Conservation (phyloP, 108 stramenopile genomes). For the Conticribra weissflogii region DNA sequence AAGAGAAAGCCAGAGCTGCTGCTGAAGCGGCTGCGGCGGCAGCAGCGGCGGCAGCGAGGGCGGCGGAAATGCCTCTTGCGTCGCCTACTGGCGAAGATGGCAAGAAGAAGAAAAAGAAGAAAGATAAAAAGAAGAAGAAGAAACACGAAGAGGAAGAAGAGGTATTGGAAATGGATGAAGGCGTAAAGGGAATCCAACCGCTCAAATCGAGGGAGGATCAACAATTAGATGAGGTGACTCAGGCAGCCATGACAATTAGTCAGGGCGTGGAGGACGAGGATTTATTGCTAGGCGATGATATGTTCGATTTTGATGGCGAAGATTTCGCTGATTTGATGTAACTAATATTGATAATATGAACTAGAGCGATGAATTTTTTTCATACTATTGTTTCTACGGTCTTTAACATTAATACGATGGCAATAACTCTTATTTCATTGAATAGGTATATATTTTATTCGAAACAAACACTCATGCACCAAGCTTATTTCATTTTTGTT, state of each 20-base stretch:
- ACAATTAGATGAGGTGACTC: slow-evolving; percentile 62
- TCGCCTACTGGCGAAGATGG: no score
- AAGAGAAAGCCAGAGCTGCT: slow-evolving; percentile 21
- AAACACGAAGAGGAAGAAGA: slow-evolving; percentile 41
- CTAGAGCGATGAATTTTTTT: no score
- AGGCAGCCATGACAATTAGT: slow-evolving; percentile 53
- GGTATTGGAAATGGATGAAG: slow-evolving; percentile 6
- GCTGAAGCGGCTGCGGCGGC: slow-evolving; percentile 25
- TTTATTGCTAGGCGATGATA: slow-evolving; percentile 52
- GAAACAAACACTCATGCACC: no score
- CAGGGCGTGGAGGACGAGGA: slow-evolving; percentile 58
- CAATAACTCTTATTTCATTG: no score
- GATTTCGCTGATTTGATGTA: slow-evolving; percentile 51
- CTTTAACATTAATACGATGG: no score
- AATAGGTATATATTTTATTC: no score
- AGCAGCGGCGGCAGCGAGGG: slow-evolving; percentile 13
- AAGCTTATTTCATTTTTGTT: no score
- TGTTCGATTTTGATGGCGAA: slow-evolving; percentile 67
- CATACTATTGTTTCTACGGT: no score
- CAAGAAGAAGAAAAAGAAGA: slow-evolving; percentile 42
- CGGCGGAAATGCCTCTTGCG: slow-evolving; percentile 43
- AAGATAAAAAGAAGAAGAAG: slow-evolving; percentile 38
- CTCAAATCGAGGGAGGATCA: slow-evolving; percentile 21
- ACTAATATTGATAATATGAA: no score
- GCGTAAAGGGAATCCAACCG: slow-evolving; percentile 29